These are phyloP conservation scores for Ophiognomonia clavigignenti-juglandacearum DNA, from an alignment of 2,329 filamentous ascomycete species.

Conservation along the genomic window DNA sequence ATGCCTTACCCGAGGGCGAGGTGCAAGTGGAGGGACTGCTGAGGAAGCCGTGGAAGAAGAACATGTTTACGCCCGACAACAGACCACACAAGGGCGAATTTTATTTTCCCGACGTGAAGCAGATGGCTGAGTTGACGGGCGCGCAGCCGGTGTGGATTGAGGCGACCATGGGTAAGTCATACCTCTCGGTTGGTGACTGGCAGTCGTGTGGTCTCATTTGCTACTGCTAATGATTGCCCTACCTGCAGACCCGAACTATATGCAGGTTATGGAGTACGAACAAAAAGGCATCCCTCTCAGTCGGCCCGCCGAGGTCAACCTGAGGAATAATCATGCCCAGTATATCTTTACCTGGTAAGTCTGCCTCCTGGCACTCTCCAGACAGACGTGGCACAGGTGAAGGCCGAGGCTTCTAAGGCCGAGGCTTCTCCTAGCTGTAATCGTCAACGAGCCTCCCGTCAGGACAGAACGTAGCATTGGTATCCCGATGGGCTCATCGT, in stretches of 20 bases:
- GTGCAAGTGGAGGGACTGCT: conserved; percentile 80
- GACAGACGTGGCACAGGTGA: too few species aligned
- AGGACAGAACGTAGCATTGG: too few species aligned
- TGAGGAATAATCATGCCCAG: conserved; percentile 94
- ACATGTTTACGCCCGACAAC: conserved; percentile 94
- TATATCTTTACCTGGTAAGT: conserved; percentile 98
- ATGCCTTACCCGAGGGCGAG: conserved; percentile 63
- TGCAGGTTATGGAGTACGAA: conserved; percentile 71
- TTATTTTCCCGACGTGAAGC: conserved; percentile 87
- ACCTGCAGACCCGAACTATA: conserved; percentile 69
- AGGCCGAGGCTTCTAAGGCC: too few species aligned
- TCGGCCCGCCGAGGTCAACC: conserved; percentile 79
- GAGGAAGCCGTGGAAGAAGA: conserved; percentile 91
- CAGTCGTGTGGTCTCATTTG: neutral
- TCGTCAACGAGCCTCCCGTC: neutral
- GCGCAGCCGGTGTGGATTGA: conserved; percentile 93
- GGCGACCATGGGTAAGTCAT: conserved; percentile 75
- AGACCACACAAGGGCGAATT: conserved; percentile 78
- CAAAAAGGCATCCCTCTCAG: conserved; percentile 85
- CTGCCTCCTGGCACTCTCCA: neutral
- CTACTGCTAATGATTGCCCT: conserved; percentile 16
- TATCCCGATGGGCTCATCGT: neutral
- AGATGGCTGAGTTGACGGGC: conserved; percentile 82
- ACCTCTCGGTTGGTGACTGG: neutral
- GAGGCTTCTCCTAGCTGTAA: too few species aligned